These are phyloP conservation scores for Juncus inflexus DNA, from an alignment of 176 grass and related monocot genomes.

Conservation along the genomic window DNA sequence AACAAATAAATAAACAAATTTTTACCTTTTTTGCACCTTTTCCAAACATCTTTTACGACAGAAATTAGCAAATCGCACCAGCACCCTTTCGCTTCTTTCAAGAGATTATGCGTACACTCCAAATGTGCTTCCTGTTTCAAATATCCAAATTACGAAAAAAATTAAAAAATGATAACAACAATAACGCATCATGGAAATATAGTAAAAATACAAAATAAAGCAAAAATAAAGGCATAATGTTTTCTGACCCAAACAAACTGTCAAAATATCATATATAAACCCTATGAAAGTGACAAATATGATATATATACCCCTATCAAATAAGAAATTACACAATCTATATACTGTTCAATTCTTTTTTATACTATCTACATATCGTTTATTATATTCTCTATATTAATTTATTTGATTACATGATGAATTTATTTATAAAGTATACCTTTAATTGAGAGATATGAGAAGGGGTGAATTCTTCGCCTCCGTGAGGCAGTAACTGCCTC, in stretches of 20 bases:
- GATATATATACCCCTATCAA: no score
- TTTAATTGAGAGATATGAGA: conserved; percentile 63
- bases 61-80: conserved; percentile 83
- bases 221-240: no score
- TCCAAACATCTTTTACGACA: conserved; percentile 81
- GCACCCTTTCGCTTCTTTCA: conserved; percentile 64
- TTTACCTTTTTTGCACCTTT: conserved; percentile 87
- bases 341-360: no score
- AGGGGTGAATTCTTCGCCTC: conserved; percentile 76
- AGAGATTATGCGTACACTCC: conserved; percentile 51
- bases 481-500: conserved; percentile 86
- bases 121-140: conserved; percentile 69
- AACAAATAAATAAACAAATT: background rate
- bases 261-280: no score
- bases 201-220: no score
- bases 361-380: no score
- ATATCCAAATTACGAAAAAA: no score
- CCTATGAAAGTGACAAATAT: no score
- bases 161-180: no score
- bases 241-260: no score
- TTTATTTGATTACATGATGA: background rate
- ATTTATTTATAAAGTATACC: conserved; percentile 27
- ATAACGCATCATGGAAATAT: no score
- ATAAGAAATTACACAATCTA: no score
- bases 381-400: background rate